A percentile compares a stretch with the other conserved stretches of the same genome.
Conservation (phyloP, 148 eudicot genomes). For the Linanthus parryae region DNA sequence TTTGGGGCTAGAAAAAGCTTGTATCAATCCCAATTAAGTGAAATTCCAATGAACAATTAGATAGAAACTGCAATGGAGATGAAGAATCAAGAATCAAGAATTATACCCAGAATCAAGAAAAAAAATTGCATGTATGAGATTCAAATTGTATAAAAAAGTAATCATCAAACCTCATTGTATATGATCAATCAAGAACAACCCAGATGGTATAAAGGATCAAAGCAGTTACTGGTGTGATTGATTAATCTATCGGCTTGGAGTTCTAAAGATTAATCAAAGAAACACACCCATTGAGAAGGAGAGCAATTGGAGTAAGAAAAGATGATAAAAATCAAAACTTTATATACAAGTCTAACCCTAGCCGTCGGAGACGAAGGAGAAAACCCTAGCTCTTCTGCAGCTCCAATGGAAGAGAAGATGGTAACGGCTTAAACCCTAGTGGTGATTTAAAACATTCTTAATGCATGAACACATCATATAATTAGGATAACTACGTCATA, state of each 20-base stretch:
- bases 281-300: conserved; percentile 1
- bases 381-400: too few relatives aligned
- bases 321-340: background rate
- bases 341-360: background rate
- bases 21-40: conserved; percentile 4
- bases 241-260: background rate
- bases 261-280: background rate
- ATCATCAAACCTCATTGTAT: conserved; percentile 4
- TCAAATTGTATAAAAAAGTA: too few relatives aligned
- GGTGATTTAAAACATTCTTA: too few relatives aligned
- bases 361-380: too few relatives aligned
- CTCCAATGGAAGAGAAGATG: too few relatives aligned
- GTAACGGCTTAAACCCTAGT: too few relatives aligned
- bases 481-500: too few relatives aligned
- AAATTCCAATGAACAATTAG: background rate
- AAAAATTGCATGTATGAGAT: too few relatives aligned
- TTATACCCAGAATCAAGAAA: too few relatives aligned
- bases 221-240: background rate
- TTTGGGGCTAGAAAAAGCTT: background rate
- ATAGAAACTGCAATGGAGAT: conserved; percentile 1
- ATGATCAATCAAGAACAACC: background rate
- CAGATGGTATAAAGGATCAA: background rate
- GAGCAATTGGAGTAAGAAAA: too few relatives aligned
- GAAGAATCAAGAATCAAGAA: background rate
- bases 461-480: too few relatives aligned